Evolutionary conservation across 139 green algal species (phyloP).

Genomic region (Ettlia oleoabundans): DNA sequence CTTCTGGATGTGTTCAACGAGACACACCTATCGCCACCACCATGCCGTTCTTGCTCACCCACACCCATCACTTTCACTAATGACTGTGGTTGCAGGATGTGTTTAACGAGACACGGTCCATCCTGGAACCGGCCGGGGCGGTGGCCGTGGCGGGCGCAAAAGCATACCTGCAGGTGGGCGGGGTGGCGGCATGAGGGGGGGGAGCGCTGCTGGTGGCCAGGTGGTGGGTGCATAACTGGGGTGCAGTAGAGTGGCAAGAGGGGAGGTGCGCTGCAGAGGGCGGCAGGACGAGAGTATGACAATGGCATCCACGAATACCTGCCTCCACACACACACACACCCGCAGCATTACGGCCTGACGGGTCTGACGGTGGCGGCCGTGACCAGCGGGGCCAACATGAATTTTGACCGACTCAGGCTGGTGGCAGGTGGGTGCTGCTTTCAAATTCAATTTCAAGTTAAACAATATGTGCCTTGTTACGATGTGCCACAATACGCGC

Average conservation of each 20-base stretch:
- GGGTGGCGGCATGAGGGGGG: too few relatives aligned
- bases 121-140: conserved; percentile 94
- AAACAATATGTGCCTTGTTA: too few relatives aligned
- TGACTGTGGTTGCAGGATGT: conserved; percentile 61
- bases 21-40: too few relatives aligned
- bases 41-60: background rate
- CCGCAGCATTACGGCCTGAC: conserved; percentile 62
- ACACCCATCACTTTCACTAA: background rate
- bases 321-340: too few relatives aligned
- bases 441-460: background rate
- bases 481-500: background rate
- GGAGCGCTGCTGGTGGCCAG: too few relatives aligned
- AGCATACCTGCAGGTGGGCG: conserved; percentile 83
- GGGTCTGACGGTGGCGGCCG: conserved; percentile 59
- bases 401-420: conserved; percentile 97
- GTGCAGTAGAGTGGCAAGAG: too few relatives aligned
- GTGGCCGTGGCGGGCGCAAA: conserved; percentile 91
- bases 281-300: too few relatives aligned
- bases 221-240: too few relatives aligned
- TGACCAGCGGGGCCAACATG: conserved; percentile 80
- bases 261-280: too few relatives aligned
- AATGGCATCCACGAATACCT: too few relatives aligned
- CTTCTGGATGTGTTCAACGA: too few relatives aligned
- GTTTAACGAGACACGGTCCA: conserved; percentile 87
- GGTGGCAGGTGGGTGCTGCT: conserved; percentile 56